Base-by-base conservation (phyloP, 305 asterid species). In the Fraxinus floribunda region DNA sequence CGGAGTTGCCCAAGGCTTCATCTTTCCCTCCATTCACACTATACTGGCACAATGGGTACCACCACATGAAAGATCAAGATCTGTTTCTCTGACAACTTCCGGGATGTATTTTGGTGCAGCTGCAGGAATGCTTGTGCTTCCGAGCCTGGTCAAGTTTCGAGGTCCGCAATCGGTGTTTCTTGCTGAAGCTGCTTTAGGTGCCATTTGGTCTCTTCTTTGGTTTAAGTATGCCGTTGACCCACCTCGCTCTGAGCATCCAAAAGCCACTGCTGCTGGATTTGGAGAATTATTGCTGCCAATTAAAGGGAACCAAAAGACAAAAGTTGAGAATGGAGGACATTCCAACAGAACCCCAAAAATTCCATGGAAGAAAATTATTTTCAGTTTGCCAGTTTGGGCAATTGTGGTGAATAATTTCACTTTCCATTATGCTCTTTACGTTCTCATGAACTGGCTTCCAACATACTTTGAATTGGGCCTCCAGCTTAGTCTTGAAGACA, bases 21-120 rank as follows among this genome's bases (percentile, higher is more conserved):
- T 96, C 80, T 96, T 96, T 75, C 99, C 99, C 0, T 92, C 99
- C 81, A 96, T 96, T 29, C 99, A 96, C 91, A 96, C 98, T 22
- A 98, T 96, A 41, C 88, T 96, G 35, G 98, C 99, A 5, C 99
- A 96, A 84, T 96, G 99, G 98, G 98, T 96, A 7, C 99, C 99
- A 0, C 99, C 98, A 7, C 97, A 93, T 73, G 99, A 96, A 84
- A 86, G 98, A 78, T 96, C 99, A 7, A 89, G 99, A 77, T 93
- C 98, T 1, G 97, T 96, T 77, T 96, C 99, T 64, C 91, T 93
- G 55, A 96, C 98, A 0, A 96, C 98, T 16, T 96, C 99, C 0
- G 98, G 98, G 7, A 96, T 96, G 99, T 94, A 96, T 78, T 89
- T 96, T 38, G 99, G 99, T 70, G 99, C 99, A 26, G 97, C 99